A percentile compares a stretch with the other conserved stretches of the same genome.
These are phyloP conservation scores for Dentipellis fragilis DNA, from an alignment of 768 basidiomycete genomes.

Conservation along the genomic window DNA sequence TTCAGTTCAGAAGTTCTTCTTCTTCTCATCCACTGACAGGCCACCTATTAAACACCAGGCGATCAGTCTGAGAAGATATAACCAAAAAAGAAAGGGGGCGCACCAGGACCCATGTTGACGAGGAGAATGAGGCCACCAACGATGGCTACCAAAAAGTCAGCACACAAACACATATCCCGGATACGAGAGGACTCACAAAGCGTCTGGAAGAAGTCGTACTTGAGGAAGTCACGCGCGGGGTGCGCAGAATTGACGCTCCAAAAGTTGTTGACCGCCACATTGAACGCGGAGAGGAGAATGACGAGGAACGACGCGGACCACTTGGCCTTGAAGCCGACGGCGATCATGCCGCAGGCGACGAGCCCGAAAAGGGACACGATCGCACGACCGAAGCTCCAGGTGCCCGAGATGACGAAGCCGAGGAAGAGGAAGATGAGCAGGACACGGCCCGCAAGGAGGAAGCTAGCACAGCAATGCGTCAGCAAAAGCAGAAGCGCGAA, in stretches of 20 bases:
- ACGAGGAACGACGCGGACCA: conserved; percentile 97
- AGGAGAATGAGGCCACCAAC: conserved; percentile 95
- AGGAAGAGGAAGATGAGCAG: conserved; percentile 98
- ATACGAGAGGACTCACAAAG: conserved; percentile 40
- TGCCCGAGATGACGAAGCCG: conserved; percentile 90
- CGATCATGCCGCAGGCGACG: conserved; percentile 90
- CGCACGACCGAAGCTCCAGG: conserved; percentile 80
- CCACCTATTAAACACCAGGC: conserved; percentile 44
- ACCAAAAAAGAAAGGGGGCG: conserved; percentile 14
- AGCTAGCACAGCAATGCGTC: conserved; percentile 36
- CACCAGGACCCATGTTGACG: conserved; percentile 96
- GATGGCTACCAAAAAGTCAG: conserved; percentile 43
- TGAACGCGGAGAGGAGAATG: conserved; percentile 84
- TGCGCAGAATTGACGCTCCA: conserved; percentile 90
- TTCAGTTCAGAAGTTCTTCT: conserved; percentile 68
- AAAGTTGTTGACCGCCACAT: conserved; percentile 98
- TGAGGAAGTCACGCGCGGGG: conserved; percentile 96
- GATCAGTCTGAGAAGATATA: not conserved
- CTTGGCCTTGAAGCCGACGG: conserved; percentile 98
- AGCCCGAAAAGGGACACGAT: conserved; percentile 87
- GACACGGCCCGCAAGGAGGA: conserved; percentile 94
- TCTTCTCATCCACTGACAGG: conserved; percentile 97
- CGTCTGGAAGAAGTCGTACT: conserved; percentile 99
- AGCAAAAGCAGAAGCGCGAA: not conserved
- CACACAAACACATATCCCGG: conserved; percentile 1